phyloP scores from a whole-genome alignment of 2,329 filamentous ascomycete species.

The Aureobasidium sp. region DNA sequence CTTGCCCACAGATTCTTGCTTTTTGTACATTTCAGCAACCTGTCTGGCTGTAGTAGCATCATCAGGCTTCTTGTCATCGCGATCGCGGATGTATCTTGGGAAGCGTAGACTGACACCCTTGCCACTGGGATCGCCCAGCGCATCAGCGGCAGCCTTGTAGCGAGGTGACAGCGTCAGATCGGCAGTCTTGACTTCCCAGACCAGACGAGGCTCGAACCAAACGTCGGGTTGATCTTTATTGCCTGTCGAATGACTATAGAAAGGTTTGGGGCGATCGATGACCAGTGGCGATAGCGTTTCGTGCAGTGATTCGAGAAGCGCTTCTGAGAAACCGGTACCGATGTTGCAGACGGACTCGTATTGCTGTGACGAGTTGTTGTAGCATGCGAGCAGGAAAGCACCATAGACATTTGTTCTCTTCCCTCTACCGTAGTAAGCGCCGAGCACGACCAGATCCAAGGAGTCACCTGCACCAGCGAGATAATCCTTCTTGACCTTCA shows the following conservation, averaged over 20 bases:
- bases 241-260: constrained; percentile 78
- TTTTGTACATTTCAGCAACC: constrained; percentile 94
- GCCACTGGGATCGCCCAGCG: constrained; percentile 50
- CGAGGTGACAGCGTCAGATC: constrained; percentile 87
- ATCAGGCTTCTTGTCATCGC: constrained; percentile 94
- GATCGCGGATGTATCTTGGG: constrained; percentile 81
- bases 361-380: constrained; percentile 69
- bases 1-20: constrained; percentile 85
- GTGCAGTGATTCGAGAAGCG: constrained; percentile 83
- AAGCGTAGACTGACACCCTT: constrained; percentile 85
- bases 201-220: constrained; percentile 90
- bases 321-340: constrained; percentile 92
- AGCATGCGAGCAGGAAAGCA: constrained; percentile 90
- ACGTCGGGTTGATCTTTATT: constrained; percentile 94
- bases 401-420: constrained; percentile 95
- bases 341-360: constrained; percentile 99
- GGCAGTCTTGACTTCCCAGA: constrained; percentile 97
- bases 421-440: constrained; percentile 88
- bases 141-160: constrained; percentile 74
- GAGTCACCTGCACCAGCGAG: constrained; percentile 90
- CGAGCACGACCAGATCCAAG: constrained; percentile 89
- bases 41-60: constrained; percentile 76
- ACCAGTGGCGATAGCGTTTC: constrained; percentile 64
- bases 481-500: constrained; percentile 98
- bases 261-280: constrained; percentile 89